phyloP scores from a whole-genome alignment of 2,329 filamentous ascomycete genomes.

The Karstenula rhodostoma region DNA sequence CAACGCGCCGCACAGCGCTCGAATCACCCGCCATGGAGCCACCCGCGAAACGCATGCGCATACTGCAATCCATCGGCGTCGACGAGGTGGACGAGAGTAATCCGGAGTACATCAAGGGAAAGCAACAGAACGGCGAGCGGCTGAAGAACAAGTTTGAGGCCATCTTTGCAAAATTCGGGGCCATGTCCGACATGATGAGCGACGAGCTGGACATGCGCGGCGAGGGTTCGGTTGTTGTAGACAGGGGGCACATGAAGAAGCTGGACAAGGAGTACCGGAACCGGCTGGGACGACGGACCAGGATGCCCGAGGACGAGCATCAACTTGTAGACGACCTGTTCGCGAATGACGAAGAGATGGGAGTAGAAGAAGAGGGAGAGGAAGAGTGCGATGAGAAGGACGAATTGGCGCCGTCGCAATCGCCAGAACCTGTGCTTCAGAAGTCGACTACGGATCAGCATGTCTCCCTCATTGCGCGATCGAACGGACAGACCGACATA shows the following conservation, averaged over 20 bases:
- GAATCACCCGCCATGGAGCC: constrained; percentile 60
- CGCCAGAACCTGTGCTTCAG: constrained; percentile 12
- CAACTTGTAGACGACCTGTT: constrained; percentile 35
- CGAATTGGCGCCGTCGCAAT: constrained; percentile 40
- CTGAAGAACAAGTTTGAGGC: constrained; percentile 77
- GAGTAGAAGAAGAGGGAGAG: constrained; percentile 47
- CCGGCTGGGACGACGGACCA: constrained; percentile 13
- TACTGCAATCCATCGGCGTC: constrained; percentile 50
- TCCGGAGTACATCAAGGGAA: constrained; percentile 47
- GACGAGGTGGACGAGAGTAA: constrained; percentile 46
- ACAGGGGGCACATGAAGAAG: constrained; percentile 83
- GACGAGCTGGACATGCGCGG: constrained; percentile 84
- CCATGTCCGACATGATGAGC: constrained; percentile 81
- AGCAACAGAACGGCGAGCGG: constrained; percentile 49
- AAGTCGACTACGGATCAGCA: constrained; percentile 4
- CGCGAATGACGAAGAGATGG: constrained; percentile 41
- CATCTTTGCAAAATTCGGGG: constrained; percentile 88
- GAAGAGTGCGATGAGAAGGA: constrained; percentile 32
- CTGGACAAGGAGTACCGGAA: constrained; percentile 53
- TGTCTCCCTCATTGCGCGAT: background rate
- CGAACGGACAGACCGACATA: background rate
- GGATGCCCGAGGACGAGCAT: background rate
- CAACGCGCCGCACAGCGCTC: constrained; percentile 10
- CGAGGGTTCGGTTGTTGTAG: constrained; percentile 82
- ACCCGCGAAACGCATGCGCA: constrained; percentile 67